A percentile compares a stretch with the other conserved stretches of the same genome.
These are phyloP conservation scores for Chlorella sp. DNA, from an alignment of 139 green algal genomes.

Conservation along the genomic window DNA sequence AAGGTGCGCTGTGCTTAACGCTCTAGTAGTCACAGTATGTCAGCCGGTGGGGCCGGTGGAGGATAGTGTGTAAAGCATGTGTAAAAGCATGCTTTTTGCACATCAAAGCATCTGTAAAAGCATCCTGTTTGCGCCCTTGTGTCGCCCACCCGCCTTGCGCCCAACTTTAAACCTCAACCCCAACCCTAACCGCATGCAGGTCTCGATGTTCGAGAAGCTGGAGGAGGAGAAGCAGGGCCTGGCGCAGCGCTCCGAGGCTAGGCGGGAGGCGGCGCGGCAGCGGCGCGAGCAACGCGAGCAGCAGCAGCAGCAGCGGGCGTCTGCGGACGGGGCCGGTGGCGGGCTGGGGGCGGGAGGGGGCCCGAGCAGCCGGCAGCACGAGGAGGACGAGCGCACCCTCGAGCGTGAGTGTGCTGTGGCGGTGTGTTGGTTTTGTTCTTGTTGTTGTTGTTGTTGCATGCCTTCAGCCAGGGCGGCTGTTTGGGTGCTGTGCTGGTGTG, in stretches of 20 bases:
- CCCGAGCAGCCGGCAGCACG: neutral
- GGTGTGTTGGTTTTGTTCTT: neutral
- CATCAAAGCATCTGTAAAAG: no score
- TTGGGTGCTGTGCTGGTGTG: neutral
- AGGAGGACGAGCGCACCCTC: constrained; percentile 3
- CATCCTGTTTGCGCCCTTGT: no score
- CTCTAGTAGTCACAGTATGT: no score
- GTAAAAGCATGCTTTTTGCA: no score
- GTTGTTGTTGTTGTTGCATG: neutral
- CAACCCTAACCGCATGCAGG: no score
- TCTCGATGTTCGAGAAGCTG: constrained; percentile 1
- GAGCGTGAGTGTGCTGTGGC: constrained; percentile 1
- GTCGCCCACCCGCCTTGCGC: no score
- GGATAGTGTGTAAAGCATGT: no score
- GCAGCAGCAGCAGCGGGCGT: neutral
- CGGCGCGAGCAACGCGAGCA: neutral
- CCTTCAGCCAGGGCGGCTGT: neutral
- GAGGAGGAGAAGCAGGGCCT: constrained; percentile 13
- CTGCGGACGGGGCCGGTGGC: neutral
- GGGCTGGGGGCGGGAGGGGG: neutral
- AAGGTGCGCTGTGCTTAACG: constrained; percentile 10
- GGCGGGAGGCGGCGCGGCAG: neutral
- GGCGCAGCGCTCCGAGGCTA: neutral
- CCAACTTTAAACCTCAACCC: no score
- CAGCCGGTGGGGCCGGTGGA: no score